phyloP scores from a whole-genome alignment of 305 asterid genomes.

The Fraxinus greggii region DNA sequence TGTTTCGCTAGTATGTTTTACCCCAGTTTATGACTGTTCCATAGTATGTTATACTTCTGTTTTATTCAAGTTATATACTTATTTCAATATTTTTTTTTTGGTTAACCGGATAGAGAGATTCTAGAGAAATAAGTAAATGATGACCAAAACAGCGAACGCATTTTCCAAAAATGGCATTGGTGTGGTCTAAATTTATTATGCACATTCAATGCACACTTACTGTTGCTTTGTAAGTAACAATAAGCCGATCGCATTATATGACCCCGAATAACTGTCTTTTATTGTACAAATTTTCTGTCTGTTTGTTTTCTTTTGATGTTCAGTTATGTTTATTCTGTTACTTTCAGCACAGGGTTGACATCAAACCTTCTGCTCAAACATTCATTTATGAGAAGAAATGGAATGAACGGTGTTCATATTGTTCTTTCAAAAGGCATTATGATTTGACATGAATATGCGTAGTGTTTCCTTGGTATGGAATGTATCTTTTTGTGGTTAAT shows the following conservation, averaged over 20 bases:
- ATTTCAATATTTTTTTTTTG: background rate
- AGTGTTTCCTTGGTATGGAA: background rate
- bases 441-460: background rate
- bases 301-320: background rate
- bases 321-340: background rate
- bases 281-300: background rate
- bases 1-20: background rate
- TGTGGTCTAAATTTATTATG: background rate
- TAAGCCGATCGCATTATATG: background rate
- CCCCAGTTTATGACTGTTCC: background rate
- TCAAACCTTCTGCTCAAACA: background rate
- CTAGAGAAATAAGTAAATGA: background rate
- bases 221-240: background rate
- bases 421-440: background rate
- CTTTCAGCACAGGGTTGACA: background rate
- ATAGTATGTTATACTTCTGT: background rate
- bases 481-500: background rate
- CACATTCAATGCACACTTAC: background rate
- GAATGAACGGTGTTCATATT: background rate
- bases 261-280: background rate
- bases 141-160: background rate
- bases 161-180: background rate
- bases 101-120: background rate
- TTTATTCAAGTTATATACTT: background rate
- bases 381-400: background rate